A percentile compares a stretch with the other conserved stretches of the same genome.
Conservation (phyloP, 139 green algal genomes). For the Auxenochlorella pyrenoidosa region DNA sequence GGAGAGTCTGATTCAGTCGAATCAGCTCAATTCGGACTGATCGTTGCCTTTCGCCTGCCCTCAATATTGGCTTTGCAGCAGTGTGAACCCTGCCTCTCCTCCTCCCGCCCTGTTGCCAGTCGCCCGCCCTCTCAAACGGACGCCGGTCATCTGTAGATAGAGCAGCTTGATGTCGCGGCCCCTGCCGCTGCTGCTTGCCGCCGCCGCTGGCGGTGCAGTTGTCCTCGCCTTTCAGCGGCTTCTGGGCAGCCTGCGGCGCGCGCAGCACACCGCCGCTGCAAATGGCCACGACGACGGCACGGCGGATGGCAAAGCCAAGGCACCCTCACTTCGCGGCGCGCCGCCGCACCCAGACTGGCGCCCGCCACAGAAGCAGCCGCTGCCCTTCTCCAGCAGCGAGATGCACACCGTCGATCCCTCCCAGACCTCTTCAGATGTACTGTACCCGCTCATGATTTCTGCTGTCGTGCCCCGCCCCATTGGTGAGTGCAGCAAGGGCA, state of each 20-base stretch:
- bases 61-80: too few species aligned
- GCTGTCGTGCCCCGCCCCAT: conserved; percentile 85
- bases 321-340: not conserved
- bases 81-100: too few species aligned
- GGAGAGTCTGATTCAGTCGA: too few species aligned
- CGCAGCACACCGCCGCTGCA: not conserved
- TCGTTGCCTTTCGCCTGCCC: too few species aligned
- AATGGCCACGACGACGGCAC: not conserved
- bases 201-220: not conserved
- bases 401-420: conserved; percentile 28
- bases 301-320: not conserved
- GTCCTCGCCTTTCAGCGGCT: not conserved
- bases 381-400: conserved; percentile 6
- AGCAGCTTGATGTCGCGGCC: not conserved
- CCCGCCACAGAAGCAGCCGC: conserved; percentile 18
- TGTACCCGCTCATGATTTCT: conserved; percentile 86
- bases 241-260: not conserved
- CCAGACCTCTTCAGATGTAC: conserved; percentile 2
- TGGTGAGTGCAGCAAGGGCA: conserved; percentile 18
- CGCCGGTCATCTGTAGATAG: too few species aligned
- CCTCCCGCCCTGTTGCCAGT: too few species aligned
- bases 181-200: not conserved
- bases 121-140: too few species aligned
- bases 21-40: too few species aligned
- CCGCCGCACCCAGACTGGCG: conserved; percentile 34